Base-by-base conservation (phyloP, 177 flowering plant species). In the Vitis hybrid region DNA sequence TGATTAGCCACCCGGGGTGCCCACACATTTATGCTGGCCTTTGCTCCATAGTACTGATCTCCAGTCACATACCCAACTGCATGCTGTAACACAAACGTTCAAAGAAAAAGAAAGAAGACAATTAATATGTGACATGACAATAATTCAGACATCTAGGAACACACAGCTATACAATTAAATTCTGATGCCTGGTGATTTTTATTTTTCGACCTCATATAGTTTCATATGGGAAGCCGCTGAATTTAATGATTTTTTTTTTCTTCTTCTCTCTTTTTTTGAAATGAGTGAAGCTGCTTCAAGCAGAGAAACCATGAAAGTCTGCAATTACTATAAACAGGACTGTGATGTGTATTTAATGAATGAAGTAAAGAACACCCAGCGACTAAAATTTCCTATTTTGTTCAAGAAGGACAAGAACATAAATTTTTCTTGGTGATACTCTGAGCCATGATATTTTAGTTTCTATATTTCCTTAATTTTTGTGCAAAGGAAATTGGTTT, bases 11-110 rank as follows among this genome's bases (percentile, higher is more conserved):
- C 92, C 2, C 52, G 50, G 1, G 94, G 94, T 60, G 90, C 81
- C 91, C 94, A 89, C 60, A 89, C 94, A 70, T 89, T 89, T 59
- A 89, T 85, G 67, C 90, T 89, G 2, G 90, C 91, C 63, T 86
- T 87, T 56, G 94, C 94, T 71, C 94, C 94, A 62, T 85, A 89
- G 57, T 85, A 89, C 66, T 89, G 74, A 3, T 87, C 84, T 71
- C 94, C 94, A 56, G 58, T 76, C 68, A 87, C 91, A 72, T 80
- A 89, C 61, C 87, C 94, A 13, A 89, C 91, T 56, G 94, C 94
- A 79, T 89, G 94, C 94, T 87, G 85, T 65, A 61, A 62, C 48
- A 70, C 58, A 12, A 69, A 62, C 6, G 39, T 33, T 33, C 39
- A 33, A 33, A 33, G 6, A 33, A 33, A 33, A 33, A 33, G 5